Percentiles rank a stretch among this genome's conserved stretches.
phyloP scores from a whole-genome alignment of 371 early-diverging fungal species.

The Batrachochytrium dendrobatidis region DNA sequence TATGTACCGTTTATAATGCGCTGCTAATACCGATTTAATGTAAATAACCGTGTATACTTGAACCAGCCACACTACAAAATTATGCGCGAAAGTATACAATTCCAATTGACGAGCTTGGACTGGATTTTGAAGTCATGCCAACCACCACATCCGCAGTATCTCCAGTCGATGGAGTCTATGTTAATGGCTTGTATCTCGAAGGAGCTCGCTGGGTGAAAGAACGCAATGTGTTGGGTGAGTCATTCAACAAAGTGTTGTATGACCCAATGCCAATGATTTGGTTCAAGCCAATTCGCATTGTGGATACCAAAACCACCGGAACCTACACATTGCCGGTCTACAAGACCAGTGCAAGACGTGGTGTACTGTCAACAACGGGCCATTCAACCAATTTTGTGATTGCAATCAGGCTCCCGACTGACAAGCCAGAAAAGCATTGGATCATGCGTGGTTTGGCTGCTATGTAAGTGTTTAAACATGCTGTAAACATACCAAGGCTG shows the following conservation, averaged over 20 bases:
- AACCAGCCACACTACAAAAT: conserved; percentile 52
- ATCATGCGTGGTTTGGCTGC: conserved; percentile 43
- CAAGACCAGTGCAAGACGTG: conserved; percentile 50
- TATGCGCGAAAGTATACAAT: conserved; percentile 46
- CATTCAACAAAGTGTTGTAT: conserved; percentile 40
- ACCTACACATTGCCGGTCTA: conserved; percentile 47
- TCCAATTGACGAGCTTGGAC: conserved; percentile 48
- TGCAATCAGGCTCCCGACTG: conserved; percentile 37
- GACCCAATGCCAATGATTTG: conserved; percentile 44
- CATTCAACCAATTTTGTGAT: conserved; percentile 54
- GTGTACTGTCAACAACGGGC: conserved; percentile 48
- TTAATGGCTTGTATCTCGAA: conserved; percentile 43
- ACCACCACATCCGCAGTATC: conserved; percentile 11
- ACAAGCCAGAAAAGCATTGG: conserved; percentile 43
- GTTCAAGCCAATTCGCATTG: conserved; percentile 34
- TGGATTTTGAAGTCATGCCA: conserved; percentile 41
- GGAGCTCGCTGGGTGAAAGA: conserved; percentile 44
- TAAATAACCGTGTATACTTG: too few species aligned
- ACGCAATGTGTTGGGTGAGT: conserved; percentile 33
- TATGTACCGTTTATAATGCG: too few species aligned
- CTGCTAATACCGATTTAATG: not conserved
- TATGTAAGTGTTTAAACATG: conserved; percentile 18
- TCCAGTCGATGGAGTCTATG: conserved; percentile 43
- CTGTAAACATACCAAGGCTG: too few species aligned
- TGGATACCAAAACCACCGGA: conserved; percentile 16